phyloP scores from a whole-genome alignment of 257 asterid species.

The Osmanthus fragrans region DNA sequence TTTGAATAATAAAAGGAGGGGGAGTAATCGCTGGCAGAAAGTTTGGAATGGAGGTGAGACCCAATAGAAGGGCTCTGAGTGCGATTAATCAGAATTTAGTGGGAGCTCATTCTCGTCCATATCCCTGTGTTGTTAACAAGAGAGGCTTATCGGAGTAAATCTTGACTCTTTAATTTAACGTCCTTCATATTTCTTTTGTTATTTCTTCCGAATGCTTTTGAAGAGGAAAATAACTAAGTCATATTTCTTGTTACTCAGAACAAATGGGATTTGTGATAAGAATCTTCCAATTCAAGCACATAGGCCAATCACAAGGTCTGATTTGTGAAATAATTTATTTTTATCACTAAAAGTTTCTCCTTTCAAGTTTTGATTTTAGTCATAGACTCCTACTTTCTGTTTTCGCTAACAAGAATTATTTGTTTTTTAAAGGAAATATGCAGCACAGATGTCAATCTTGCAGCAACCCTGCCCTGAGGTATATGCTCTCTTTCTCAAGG shows the following conservation, averaged over 20 bases:
- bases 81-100: slow-evolving; percentile 61
- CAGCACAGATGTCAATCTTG: slow-evolving; percentile 69
- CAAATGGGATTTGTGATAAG: slow-evolving; percentile 53
- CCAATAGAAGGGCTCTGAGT: slow-evolving; percentile 61
- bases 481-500: slow-evolving; percentile 8
- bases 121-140: slow-evolving; percentile 53
- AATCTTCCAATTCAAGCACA: slow-evolving; percentile 44
- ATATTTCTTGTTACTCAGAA: slow-evolving; percentile 35
- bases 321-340: slow-evolving; percentile 6
- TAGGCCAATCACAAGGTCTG: slow-evolving; percentile 77
- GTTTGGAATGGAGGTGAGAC: slow-evolving; percentile 62
- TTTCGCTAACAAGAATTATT: slow-evolving; percentile 24
- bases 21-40: slow-evolving; percentile 50
- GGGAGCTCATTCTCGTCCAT: slow-evolving; percentile 40
- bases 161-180: slow-evolving; percentile 25
- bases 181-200: background rate
- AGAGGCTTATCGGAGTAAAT: slow-evolving; percentile 69
- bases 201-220: background rate
- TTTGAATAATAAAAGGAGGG: slow-evolving; percentile 44
- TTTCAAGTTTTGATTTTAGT: slow-evolving; percentile 5
- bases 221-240: background rate
- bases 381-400: background rate
- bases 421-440: slow-evolving; percentile 54
- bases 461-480: slow-evolving; percentile 51
- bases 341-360: background rate